Percentiles rank a stretch among this genome's conserved stretches.
phyloP scores from a whole-genome alignment of 2,329 filamentous ascomycete genomes.

The Arthrinium phaeospermum region DNA sequence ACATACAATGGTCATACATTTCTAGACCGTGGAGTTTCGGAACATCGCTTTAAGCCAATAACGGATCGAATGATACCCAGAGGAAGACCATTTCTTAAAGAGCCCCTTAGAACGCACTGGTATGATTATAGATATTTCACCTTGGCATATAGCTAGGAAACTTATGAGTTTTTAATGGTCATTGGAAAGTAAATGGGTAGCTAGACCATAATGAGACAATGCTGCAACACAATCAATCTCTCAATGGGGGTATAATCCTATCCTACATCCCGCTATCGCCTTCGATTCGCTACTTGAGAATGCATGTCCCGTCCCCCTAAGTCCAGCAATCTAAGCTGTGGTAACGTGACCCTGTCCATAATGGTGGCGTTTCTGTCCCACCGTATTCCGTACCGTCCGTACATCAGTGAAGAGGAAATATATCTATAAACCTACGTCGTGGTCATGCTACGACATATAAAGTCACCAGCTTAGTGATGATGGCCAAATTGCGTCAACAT shows the following conservation, averaged over 20 bases:
- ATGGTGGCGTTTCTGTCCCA: neutral
- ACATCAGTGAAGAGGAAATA: neutral
- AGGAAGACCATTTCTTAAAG: neutral
- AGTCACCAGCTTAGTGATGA: conserved; percentile 56
- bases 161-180: neutral
- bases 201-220: neutral
- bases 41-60: neutral
- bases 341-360: neutral
- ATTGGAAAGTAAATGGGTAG: neutral
- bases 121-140: neutral
- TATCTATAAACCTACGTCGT: neutral
- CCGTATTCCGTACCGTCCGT: neutral
- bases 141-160: neutral
- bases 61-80: neutral
- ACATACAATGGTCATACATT: too few relatives aligned
- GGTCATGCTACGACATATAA: conserved; percentile 7
- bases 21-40: neutral
- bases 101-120: neutral
- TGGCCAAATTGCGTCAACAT: conserved; percentile 80
- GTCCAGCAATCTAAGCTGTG: neutral
- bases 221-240: neutral
- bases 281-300: neutral
- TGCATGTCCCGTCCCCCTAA: neutral
- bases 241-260: conserved; percentile 11
- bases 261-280: conserved; percentile 3